Evolutionary conservation across 2,329 filamentous ascomycete genomes (phyloP).

Genomic region (Ophiostoma triangulosporum): DNA sequence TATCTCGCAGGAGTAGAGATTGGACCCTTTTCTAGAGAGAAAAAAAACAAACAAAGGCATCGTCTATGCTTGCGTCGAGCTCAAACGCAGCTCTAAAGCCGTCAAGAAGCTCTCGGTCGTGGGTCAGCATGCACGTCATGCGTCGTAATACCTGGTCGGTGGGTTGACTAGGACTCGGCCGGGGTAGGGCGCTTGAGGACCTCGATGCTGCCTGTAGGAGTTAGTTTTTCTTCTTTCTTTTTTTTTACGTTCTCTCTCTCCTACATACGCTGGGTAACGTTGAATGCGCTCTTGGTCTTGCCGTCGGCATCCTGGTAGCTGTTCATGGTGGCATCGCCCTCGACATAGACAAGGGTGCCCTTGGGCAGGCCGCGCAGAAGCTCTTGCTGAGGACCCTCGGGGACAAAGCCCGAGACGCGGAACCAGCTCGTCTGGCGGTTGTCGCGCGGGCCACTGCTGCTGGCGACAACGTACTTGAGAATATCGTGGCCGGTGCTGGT

Average conservation of each 20-base stretch:
- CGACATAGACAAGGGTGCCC: constrained; percentile 69
- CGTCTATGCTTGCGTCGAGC: not conserved
- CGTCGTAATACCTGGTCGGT: not conserved
- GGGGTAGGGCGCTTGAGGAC: constrained; percentile 28
- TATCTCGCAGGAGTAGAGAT: not conserved
- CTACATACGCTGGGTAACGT: constrained; percentile 65
- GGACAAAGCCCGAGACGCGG: constrained; percentile 57
- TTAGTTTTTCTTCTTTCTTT: not conserved
- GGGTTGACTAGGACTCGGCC: not conserved
- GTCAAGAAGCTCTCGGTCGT: too few species aligned
- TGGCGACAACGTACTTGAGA: constrained; percentile 64
- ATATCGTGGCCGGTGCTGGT: constrained; percentile 61
- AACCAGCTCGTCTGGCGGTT: constrained; percentile 79
- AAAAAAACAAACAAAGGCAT: not conserved
- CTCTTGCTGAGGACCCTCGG: constrained; percentile 56
- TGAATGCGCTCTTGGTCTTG: constrained; percentile 49
- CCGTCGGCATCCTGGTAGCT: constrained; percentile 58
- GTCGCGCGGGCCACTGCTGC: constrained; percentile 50
- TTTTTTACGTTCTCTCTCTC: not conserved
- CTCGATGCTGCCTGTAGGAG: constrained; percentile 28
- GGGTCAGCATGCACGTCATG: not conserved
- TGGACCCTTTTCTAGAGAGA: not conserved
- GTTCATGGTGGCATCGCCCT: constrained; percentile 64
- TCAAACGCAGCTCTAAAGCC: too few species aligned
- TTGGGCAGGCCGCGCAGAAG: constrained; percentile 63